phyloP scores from a whole-genome alignment of 1,284 basidiomycete species.

The Ganoderma resinaceum region DNA sequence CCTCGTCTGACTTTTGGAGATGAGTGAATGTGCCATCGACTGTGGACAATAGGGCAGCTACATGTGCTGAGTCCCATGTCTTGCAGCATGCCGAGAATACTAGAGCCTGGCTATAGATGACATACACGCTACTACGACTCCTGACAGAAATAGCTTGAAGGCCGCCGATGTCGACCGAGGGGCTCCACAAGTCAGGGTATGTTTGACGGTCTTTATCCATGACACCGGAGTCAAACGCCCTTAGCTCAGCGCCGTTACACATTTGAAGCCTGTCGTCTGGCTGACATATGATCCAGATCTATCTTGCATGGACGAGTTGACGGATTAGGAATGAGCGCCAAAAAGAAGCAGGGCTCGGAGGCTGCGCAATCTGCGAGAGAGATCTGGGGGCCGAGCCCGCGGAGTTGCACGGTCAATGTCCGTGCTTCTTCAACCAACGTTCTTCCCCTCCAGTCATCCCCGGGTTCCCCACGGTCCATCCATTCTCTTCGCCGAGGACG shows the following conservation, averaged over 20 bases:
- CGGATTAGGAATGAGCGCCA: background rate
- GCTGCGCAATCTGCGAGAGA: background rate
- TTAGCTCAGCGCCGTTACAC: background rate
- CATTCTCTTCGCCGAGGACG: background rate
- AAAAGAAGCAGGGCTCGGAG: slow-evolving; percentile 1
- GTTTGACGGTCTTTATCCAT: background rate
- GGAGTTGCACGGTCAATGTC: background rate
- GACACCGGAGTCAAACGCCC: background rate
- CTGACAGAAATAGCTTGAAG: background rate
- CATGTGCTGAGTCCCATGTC: background rate
- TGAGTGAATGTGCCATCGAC: background rate
- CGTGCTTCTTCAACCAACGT: background rate
- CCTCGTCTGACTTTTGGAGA: background rate
- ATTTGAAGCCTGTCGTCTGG: background rate
- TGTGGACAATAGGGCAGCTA: background rate
- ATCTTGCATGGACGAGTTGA: slow-evolving; percentile 3
- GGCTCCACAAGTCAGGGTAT: no score
- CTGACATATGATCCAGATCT: background rate
- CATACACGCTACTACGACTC: background rate
- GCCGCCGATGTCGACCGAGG: no score
- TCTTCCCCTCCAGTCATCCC: background rate
- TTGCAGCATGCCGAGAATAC: background rate
- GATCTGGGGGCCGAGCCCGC: background rate
- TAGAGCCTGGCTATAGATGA: background rate
- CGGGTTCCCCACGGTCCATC: background rate